Base-by-base conservation (phyloP, 2,329 filamentous ascomycete genomes). In the Dothiorella sarmentorum region DNA sequence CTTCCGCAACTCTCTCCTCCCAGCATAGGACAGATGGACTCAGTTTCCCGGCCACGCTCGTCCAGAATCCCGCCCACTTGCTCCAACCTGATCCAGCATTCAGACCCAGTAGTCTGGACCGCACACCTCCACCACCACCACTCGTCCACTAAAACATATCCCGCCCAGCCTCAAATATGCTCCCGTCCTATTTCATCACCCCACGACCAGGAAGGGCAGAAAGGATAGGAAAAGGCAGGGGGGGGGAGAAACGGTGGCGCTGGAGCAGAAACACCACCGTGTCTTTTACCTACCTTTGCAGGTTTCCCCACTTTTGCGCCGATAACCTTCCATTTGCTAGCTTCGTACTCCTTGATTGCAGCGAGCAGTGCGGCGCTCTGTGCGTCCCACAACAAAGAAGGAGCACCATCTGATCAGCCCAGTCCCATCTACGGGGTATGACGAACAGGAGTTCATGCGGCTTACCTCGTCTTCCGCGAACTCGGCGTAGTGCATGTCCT, bases 401-500 rank as follows among this genome's bases (percentile, higher is more conserved):
- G 26, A 35, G 17, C 31, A 20, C 55, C 55, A 18, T 57, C 35
- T 44, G 51, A 51, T 61, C 60, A 57, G 61, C 51, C 11, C 15
- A 38, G 42, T 24, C 33, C 26, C 33, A 38, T 26, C 31, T 35
- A 29, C 31, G 45, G 11, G 24, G 55, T 47, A 45, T 47, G 29
- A 57, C 55, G 43, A 47, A 57, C 55, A 57, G 42, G 42, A 57
- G 55, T 57, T 57, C 55, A 47, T 57, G 55, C 55, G 66, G 75
- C 78, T 73, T 82, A 95, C 91, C 85, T 97, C 94, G 70, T 97
- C 91, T 79, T 97, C 93, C 51, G 90, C 92, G 73, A 99, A 97
- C 72, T 97, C 94, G 64, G 94, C 94, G 73, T 97, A 97, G 72
- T 99, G 94, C 94, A 99, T 99, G 68, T 99, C 94, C 90, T 94